These are phyloP conservation scores for Cyclotella atomus DNA, from an alignment of 108 stramenopile genomes.

Conservation along the genomic window DNA sequence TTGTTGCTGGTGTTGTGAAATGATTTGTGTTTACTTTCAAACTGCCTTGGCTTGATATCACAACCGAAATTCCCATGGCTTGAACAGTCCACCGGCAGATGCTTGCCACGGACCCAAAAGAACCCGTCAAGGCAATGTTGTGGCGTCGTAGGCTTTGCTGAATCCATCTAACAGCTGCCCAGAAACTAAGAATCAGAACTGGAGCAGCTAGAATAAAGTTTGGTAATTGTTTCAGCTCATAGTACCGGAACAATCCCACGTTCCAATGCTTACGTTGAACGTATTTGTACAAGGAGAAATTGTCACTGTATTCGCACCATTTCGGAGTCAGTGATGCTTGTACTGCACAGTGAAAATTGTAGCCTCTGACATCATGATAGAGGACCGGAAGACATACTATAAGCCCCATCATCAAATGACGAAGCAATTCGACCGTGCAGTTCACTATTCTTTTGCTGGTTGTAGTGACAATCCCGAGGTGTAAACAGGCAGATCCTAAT, in stretches of 20 bases:
- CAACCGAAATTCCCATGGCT: slow-evolving; percentile 37
- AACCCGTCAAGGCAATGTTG: slow-evolving; percentile 3
- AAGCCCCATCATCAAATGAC: slow-evolving; percentile 30
- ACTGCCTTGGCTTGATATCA: neutral
- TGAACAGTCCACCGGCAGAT: slow-evolving; percentile 39
- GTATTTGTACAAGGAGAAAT: slow-evolving; percentile 78
- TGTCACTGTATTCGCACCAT: slow-evolving; percentile 47
- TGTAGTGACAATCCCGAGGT: neutral
- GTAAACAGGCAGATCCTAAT: slow-evolving; percentile 42
- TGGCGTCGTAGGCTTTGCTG: slow-evolving; percentile 45
- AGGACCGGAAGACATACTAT: slow-evolving; percentile 53
- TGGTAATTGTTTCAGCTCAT: slow-evolving; percentile 78
- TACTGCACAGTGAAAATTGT: slow-evolving; percentile 55
- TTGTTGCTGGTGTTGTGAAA: neutral
- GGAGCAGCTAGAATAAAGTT: slow-evolving; percentile 85
- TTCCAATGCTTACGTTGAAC: slow-evolving; percentile 89
- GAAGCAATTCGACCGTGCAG: slow-evolving; percentile 9
- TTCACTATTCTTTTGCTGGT: neutral
- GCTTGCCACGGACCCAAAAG: too few relatives aligned
- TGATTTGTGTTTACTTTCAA: too few relatives aligned
- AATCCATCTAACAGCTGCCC: slow-evolving; percentile 68
- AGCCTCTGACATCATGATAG: slow-evolving; percentile 66
- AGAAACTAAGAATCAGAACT: slow-evolving; percentile 50
- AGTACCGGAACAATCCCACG: slow-evolving; percentile 85
- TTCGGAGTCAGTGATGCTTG: slow-evolving; percentile 11